These are phyloP conservation scores for Neoscytalidium dimidiatum DNA, from an alignment of 2,329 filamentous ascomycete species.

Conservation along the genomic window DNA sequence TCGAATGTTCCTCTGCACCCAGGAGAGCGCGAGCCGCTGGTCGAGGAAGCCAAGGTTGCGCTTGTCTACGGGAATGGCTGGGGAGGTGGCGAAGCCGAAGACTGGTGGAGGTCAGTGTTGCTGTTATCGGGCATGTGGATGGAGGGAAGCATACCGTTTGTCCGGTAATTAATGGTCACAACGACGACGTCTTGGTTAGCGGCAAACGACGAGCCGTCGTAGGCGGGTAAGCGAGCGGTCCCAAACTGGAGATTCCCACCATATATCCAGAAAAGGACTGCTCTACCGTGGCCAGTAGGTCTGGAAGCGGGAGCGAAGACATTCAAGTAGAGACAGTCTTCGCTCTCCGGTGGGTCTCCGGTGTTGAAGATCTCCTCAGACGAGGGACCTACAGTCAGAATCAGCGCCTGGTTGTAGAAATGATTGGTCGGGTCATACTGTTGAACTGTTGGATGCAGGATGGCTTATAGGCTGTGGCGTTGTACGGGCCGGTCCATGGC, in stretches of 20 bases:
- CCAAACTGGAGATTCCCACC: conserved; percentile 52
- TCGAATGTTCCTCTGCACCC: conserved; percentile 46
- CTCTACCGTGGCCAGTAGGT: conserved; percentile 38
- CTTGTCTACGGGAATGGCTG: conserved; percentile 45
- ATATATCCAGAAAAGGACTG: conserved; percentile 64
- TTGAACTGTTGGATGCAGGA: conserved; percentile 34
- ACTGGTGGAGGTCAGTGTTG: conserved; percentile 28
- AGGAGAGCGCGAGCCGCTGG: conserved; percentile 49
- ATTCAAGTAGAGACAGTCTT: conserved; percentile 65
- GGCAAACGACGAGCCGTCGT: conserved; percentile 61
- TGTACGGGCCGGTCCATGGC: conserved; percentile 24
- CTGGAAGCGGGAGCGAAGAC: conserved; percentile 56
- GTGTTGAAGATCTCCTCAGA: conserved; percentile 10
- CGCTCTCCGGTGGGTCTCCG: conserved; percentile 27
- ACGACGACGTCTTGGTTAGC: conserved; percentile 64
- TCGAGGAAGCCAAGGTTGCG: conserved; percentile 49
- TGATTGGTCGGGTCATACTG: background rate
- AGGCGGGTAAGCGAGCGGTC: conserved; percentile 49
- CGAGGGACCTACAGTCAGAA: background rate
- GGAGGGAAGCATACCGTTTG: conserved; percentile 70
- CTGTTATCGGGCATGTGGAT: conserved; percentile 54
- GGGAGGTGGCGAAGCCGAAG: conserved; percentile 1
- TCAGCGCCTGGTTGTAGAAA: background rate
- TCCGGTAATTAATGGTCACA: conserved; percentile 76
- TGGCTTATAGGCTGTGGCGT: conserved; percentile 29